These are phyloP conservation scores for Smallanthus sonchifolius DNA, from an alignment of 129 eudicot genomes.

Conservation along the genomic window DNA sequence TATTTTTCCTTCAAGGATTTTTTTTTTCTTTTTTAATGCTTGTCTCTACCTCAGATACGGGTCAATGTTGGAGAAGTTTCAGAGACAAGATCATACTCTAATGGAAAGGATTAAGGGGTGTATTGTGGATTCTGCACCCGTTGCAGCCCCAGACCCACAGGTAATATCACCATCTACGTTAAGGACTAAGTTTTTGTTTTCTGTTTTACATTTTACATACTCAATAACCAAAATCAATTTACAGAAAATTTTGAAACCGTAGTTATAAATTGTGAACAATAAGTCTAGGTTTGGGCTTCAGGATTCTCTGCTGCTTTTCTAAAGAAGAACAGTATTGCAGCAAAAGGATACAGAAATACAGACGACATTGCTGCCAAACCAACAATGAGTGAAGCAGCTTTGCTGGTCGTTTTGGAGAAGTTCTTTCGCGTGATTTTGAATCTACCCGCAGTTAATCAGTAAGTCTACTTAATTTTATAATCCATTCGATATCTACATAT, in stretches of 20 bases:
- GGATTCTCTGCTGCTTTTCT: slow-evolving; percentile 98
- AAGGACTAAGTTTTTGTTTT: neutral
- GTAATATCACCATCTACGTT: slow-evolving; percentile 23
- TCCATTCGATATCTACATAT: neutral
- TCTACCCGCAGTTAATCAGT: slow-evolving; percentile 72
- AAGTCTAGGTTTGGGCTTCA: slow-evolving; percentile 84
- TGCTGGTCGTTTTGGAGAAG: slow-evolving; percentile 69
- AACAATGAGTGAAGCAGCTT: slow-evolving; percentile 66
- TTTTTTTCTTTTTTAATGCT: neutral
- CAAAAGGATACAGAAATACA: slow-evolving; percentile 40
- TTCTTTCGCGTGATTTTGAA: slow-evolving; percentile 73
- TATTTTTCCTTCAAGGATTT: neutral
- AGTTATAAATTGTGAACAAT: neutral
- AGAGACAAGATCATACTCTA: slow-evolving; percentile 52
- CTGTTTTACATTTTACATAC: neutral
- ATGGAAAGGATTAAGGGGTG: slow-evolving; percentile 75
- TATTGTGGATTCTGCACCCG: slow-evolving; percentile 97
- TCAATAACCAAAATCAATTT: too few species aligned
- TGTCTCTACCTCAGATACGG: slow-evolving; percentile 59
- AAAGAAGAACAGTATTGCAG: slow-evolving; percentile 79
- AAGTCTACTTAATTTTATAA: neutral
- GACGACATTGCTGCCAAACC: slow-evolving; percentile 49
- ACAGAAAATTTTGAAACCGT: neutral
- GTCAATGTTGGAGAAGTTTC: slow-evolving; percentile 84
- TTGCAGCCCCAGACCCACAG: slow-evolving; percentile 91